Evolutionary conservation across 2,329 filamentous ascomycete genomes (phyloP), one percentile per base, ranked within the genome.

Genomic region (Zarea fungicola): DNA sequence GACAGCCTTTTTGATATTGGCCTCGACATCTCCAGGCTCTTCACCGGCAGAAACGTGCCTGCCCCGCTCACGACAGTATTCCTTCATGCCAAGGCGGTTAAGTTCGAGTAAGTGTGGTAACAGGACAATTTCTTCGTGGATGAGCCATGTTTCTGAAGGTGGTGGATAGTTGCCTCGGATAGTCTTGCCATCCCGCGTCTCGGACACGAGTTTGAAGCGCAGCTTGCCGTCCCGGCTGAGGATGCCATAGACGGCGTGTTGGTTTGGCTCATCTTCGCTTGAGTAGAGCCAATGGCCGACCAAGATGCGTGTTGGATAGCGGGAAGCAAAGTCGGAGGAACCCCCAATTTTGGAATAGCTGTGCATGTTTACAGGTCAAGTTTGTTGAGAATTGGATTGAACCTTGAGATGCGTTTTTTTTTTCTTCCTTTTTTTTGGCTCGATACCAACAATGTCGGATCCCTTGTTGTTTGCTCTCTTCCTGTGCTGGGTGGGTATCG

Each of bases 251-350:
- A 50, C 48, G 28, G 48, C 48, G 48, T 50, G 48, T 44, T 50
- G 48, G 48, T 50, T 34, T 35, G 48, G 48, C n/a, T 44, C 48
- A 21, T 41, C 32, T 35, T 50, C 48, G 13, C 23, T 40, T 4
- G 48, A 50, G 34, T 50, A 43, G 41, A 43, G 48, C 48, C 48
- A 50, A 44, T 50, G 45, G 35, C 48, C 48, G 10, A 50, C 48
- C 41, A 50, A 41, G 34, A 50, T 50, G 40, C 48, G 40, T 45
- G 48, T 48, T 48, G 46, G 46, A 31, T 48, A 48, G 37, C 46
- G 46, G 11, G 46, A 40, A 9, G 46, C 46, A 42, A 48, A 48
- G 23, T 48, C 46, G 39, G 46, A 48, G 5, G 46, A 48, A 29
- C 46, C 46, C 6, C 46, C 46, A 16, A 48, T 29, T n/a, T 42